A percentile compares a stretch with the other conserved stretches of the same genome.
phyloP scores from a whole-genome alignment of 164 flowering plant species.

The Hamamelis virginiana region DNA sequence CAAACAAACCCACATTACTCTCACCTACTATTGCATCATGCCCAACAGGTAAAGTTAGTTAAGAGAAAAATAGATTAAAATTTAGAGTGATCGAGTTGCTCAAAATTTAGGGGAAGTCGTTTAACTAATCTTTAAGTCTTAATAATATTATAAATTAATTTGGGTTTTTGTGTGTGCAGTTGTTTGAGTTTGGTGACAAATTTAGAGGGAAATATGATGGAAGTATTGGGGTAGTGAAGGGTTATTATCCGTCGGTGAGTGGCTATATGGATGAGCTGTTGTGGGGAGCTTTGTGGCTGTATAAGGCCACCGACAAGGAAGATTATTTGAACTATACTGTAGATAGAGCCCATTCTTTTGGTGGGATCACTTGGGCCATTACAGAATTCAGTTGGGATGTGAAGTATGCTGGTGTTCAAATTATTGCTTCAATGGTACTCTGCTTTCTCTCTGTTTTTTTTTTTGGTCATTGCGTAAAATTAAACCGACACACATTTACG shows the following conservation, averaged over 20 bases:
- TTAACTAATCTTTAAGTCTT: background rate
- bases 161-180: conserved; percentile 35
- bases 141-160: no score
- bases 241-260: conserved; percentile 87
- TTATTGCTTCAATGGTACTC: conserved; percentile 74
- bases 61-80: no score
- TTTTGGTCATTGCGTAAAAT: no score
- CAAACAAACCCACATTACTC: conserved; percentile 63
- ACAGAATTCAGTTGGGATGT: conserved; percentile 96
- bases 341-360: conserved; percentile 58
- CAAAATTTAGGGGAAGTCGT: background rate
- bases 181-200: conserved; percentile 88
- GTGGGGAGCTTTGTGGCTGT: conserved; percentile 95
- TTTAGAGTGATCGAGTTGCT: background rate
- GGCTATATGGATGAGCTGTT: conserved; percentile 90
- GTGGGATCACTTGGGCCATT: conserved; percentile 87
- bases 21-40: conserved; percentile 59
- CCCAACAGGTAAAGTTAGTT: conserved; percentile 44
- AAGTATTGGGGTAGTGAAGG: conserved; percentile 67
- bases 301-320: conserved; percentile 79
- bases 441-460: background rate
- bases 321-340: conserved; percentile 50
- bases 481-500: no score
- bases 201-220: conserved; percentile 73
- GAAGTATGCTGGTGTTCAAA: conserved; percentile 85